These are phyloP conservation scores for Kluyveromyces nonfermentans DNA, from an alignment of 805 yeast genomes.

Conservation along the genomic window DNA sequence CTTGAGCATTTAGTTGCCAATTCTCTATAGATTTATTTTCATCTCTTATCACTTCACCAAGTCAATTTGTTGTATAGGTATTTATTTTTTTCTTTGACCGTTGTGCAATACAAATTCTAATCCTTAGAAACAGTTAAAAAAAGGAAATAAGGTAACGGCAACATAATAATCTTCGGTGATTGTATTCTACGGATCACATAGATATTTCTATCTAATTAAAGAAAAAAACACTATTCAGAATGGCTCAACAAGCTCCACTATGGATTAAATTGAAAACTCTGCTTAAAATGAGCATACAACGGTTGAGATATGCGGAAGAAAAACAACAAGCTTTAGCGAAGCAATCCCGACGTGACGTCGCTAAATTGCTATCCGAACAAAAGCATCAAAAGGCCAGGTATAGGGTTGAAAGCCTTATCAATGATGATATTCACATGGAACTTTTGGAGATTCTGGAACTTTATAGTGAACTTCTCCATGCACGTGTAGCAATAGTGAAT, in stretches of 20 bases:
- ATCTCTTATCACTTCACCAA: not conserved
- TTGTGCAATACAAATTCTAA: not conserved
- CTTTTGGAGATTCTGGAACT: constrained; percentile 69
- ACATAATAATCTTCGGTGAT: not conserved
- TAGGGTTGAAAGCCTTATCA: constrained; percentile 72
- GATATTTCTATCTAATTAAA: too few relatives aligned
- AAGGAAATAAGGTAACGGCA: not conserved
- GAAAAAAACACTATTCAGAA: too few relatives aligned
- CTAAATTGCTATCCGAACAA: constrained; percentile 58
- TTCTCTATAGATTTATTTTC: too few relatives aligned
- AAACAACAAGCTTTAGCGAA: constrained; percentile 68
- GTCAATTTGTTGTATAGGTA: not conserved
- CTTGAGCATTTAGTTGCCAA: constrained; percentile 42
- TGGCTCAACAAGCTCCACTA: not conserved
- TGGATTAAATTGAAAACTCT: constrained; percentile 24
- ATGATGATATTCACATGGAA: constrained; percentile 75
- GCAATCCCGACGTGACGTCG: constrained; percentile 60
- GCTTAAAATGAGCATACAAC: constrained; percentile 58
- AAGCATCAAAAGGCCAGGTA: constrained; percentile 78
- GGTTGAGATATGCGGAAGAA: constrained; percentile 61
- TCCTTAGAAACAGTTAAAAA: not conserved
- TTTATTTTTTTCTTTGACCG: not conserved
- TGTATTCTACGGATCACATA: too few relatives aligned
- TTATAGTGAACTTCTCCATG: constrained; percentile 71
- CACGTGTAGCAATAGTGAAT: constrained; percentile 57